These are phyloP conservation scores for Solanum rostratum DNA, from an alignment of 257 asterid genomes.

Conservation along the genomic window DNA sequence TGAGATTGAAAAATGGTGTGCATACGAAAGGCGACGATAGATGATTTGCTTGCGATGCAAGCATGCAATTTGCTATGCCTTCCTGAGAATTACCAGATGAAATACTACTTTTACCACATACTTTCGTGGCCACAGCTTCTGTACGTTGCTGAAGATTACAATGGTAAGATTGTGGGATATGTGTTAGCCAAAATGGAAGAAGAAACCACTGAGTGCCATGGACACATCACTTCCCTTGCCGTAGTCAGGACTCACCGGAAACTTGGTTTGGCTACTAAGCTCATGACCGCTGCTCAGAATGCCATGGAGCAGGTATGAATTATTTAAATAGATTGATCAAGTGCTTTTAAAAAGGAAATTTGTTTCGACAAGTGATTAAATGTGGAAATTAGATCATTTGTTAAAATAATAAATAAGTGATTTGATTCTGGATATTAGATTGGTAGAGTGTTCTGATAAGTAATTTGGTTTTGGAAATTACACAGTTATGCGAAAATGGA, in stretches of 20 bases:
- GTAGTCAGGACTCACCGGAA: conserved; percentile 96
- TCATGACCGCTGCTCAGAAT: conserved; percentile 98
- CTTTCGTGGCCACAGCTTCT: conserved; percentile 99
- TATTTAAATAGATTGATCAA: neutral
- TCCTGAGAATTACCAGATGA: conserved; percentile 98
- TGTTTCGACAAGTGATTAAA: neutral
- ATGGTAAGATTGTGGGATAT: conserved; percentile 91
- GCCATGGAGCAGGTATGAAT: conserved; percentile 82
- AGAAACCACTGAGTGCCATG: conserved; percentile 89
- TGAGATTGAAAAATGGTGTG: conserved; percentile 53
- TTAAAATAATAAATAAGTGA: neutral
- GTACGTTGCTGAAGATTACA: conserved; percentile 96
- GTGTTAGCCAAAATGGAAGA: conserved; percentile 98
- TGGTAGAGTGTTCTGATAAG: neutral
- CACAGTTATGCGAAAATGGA: neutral
- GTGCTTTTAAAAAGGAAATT: neutral
- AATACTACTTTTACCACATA: conserved; percentile 88
- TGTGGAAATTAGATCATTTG: neutral
- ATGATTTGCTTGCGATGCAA: conserved; percentile 90
- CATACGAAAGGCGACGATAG: conserved; percentile 89
- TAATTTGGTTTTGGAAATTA: neutral
- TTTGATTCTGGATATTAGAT: neutral
- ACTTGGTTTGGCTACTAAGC: conserved; percentile 91
- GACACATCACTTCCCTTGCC: conserved; percentile 97
- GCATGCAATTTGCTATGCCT: conserved; percentile 85